Percentiles rank a stretch among this genome's conserved stretches.
Evolutionary conservation across 2,329 filamentous ascomycete species (phyloP).

Genomic region (Leptographium wingfieldii): DNA sequence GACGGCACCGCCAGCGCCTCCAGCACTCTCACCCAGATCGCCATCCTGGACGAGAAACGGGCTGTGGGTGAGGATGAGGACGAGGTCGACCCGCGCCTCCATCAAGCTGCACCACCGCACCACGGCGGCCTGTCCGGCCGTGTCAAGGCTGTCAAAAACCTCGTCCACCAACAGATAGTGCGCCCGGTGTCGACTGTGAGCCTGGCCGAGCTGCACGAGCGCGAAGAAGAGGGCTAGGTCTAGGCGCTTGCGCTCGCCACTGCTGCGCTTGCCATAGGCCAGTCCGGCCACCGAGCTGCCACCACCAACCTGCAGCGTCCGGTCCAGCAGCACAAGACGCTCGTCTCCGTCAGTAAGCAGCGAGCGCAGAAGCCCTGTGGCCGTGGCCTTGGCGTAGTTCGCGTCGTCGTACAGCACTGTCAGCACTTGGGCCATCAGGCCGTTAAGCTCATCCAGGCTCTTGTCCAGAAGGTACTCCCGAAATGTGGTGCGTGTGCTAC

Average conservation of each 20-base stretch:
- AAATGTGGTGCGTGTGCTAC: slow-evolving; percentile 11
- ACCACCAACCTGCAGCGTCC: slow-evolving; percentile 12
- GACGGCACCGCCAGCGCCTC: not conserved
- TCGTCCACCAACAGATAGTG: slow-evolving; percentile 22
- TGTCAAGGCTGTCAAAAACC: slow-evolving; percentile 21
- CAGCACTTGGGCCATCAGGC: slow-evolving; percentile 16
- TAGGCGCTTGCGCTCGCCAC: slow-evolving; percentile 23
- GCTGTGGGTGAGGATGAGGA: not conserved
- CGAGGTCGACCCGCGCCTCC: not conserved
- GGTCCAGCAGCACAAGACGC: slow-evolving; percentile 15
- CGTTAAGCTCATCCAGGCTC: slow-evolving; percentile 19
- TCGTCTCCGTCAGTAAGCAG: slow-evolving; percentile 9
- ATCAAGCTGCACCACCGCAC: slow-evolving; percentile 3
- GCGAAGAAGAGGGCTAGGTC: slow-evolving; percentile 23
- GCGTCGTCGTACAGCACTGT: slow-evolving; percentile 18
- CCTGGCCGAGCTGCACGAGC: slow-evolving; percentile 17
- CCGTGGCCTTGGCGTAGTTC: slow-evolving; percentile 14
- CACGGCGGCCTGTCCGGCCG: slow-evolving; percentile 17
- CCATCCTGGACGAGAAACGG: not conserved
- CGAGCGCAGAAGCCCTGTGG: slow-evolving; percentile 15
- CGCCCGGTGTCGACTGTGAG: slow-evolving; percentile 17
- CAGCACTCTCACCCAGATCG: not conserved
- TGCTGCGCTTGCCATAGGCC: slow-evolving; percentile 20
- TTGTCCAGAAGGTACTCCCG: slow-evolving; percentile 16
- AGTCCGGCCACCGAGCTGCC: not conserved